Evolutionary conservation across 305 asterid genomes (phyloP).

Genomic region (Stenogyne calaminthoides): DNA sequence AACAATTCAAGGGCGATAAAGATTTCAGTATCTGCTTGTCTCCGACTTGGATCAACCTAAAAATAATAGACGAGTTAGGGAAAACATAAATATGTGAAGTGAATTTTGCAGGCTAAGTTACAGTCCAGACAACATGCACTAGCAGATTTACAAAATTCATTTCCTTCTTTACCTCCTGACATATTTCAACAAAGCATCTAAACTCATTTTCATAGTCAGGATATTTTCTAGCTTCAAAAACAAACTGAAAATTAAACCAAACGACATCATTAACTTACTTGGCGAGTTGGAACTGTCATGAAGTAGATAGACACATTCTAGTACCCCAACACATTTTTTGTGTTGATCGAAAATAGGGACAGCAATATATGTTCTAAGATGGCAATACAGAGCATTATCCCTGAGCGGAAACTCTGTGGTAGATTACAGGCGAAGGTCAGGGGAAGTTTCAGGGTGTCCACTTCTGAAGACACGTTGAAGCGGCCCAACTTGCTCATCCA

Average conservation of each 20-base stretch:
- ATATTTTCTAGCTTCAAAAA: too few species aligned
- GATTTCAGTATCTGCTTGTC: neutral
- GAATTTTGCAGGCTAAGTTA: too few species aligned
- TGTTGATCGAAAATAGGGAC: neutral
- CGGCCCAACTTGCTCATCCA: neutral
- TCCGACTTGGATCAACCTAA: neutral
- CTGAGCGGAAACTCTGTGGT: conserved; percentile 1
- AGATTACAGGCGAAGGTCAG: neutral
- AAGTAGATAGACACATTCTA: neutral
- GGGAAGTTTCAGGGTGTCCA: neutral
- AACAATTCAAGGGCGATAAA: neutral
- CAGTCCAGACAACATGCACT: too few species aligned
- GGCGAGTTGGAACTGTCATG: neutral
- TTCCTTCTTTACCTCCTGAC: too few species aligned
- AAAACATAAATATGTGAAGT: too few species aligned
- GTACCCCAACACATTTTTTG: conserved; percentile 11
- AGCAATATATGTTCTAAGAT: neutral
- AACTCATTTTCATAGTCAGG: too few species aligned
- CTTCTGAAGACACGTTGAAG: neutral
- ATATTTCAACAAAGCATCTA: too few species aligned
- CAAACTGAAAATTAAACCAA: too few species aligned
- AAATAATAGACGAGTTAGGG: too few species aligned
- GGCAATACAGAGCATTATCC: neutral
- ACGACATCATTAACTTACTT: neutral
- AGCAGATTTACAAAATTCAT: too few species aligned